Evolutionary conservation across 1,139 yeast species (phyloP).

Genomic region (Nadsonia starkeyi-henricii): DNA sequence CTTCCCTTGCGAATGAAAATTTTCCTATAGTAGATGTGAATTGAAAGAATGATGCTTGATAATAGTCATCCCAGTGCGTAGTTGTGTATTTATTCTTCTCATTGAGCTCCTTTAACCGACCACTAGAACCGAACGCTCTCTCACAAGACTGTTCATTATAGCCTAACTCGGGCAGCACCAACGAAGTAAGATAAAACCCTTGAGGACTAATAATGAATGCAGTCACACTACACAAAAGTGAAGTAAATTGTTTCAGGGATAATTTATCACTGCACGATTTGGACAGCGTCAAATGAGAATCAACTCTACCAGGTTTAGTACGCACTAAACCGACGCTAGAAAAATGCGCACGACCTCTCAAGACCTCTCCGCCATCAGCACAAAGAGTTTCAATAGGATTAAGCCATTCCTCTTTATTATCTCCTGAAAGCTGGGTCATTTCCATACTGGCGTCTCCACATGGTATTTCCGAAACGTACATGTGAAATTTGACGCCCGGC

Average conservation of each 20-base stretch:
- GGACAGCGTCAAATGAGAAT: slow-evolving; percentile 53
- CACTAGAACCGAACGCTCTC: slow-evolving; percentile 25
- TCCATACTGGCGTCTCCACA: slow-evolving; percentile 86
- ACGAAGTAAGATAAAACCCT: slow-evolving; percentile 34
- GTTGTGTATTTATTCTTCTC: slow-evolving; percentile 3
- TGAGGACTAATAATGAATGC: slow-evolving; percentile 26
- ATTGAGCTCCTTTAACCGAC: slow-evolving; percentile 6
- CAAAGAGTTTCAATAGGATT: slow-evolving; percentile 8
- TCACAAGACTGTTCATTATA: slow-evolving; percentile 26
- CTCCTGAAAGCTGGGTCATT: slow-evolving; percentile 17
- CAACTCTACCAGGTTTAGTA: slow-evolving; percentile 83
- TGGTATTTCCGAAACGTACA: slow-evolving; percentile 71
- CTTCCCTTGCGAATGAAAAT: slow-evolving; percentile 10
- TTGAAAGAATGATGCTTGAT: slow-evolving; percentile 6
- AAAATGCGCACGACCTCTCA: slow-evolving; percentile 59
- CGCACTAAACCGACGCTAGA: slow-evolving; percentile 49
- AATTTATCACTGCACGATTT: slow-evolving; percentile 86
- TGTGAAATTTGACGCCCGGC: slow-evolving; percentile 29
- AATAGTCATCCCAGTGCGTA: slow-evolving; percentile 4
- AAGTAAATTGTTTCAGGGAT: slow-evolving; percentile 46
- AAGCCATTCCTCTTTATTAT: slow-evolving; percentile 16
- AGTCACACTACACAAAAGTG: slow-evolving; percentile 40
- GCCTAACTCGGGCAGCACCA: slow-evolving; percentile 38
- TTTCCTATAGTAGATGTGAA: slow-evolving; percentile 8
- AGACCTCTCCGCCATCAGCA: slow-evolving; percentile 21